Base-by-base conservation (phyloP, 2,329 filamentous ascomycete genomes). In the Pseudopithomyces chartarum region DNA sequence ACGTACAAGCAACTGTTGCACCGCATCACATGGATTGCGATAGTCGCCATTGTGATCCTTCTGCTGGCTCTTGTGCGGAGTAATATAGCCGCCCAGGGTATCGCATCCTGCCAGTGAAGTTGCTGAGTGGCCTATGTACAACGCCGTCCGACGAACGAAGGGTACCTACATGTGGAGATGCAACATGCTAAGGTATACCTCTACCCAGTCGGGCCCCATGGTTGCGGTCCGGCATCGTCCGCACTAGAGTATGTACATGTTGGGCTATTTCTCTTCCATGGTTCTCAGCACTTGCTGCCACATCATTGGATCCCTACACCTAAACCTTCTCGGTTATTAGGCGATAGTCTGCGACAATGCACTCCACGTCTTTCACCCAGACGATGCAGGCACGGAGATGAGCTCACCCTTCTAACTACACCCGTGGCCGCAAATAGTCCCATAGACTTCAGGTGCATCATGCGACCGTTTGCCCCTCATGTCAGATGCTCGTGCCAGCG, bases 1-100 rank as follows among this genome's bases (percentile, higher is more conserved):
- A 65, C 62, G 62, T 65, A 63, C 62, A 29, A 60, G 50, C 54
- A 63, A 63, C 62, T 55, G 52, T 55, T 17, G 3, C 46, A 20
- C 33, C 42, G 48, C 34, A 59, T 59, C 59, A 55, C 61, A 57
- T 56, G 58, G 38, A 46, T 34, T 20, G 32, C 40, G 38, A 45
- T 17, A 55, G 17, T 40, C 34, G 42, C 46, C 32, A 36, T 39
- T 38, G 32, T 26, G 38, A 56, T 34, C 40, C 33, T 46, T 36
- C 38, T 44, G 38, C 46, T 29, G 32, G 20, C 23, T 34, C 47
- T 50, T 46, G 50, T 54, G 32, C 40, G 22, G 32, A 55, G 58
- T 48, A 57, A 58, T 48, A 53, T 48, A 61, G 46, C 56, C 58
- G 55, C 52, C 33, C 57, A 56, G 39, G 59, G 59, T 48, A 58